Evolutionary conservation across 78 protist genomes (phyloP), one percentile per base, ranked within the genome.

Genomic region (Chrysochromulina parva): DNA sequence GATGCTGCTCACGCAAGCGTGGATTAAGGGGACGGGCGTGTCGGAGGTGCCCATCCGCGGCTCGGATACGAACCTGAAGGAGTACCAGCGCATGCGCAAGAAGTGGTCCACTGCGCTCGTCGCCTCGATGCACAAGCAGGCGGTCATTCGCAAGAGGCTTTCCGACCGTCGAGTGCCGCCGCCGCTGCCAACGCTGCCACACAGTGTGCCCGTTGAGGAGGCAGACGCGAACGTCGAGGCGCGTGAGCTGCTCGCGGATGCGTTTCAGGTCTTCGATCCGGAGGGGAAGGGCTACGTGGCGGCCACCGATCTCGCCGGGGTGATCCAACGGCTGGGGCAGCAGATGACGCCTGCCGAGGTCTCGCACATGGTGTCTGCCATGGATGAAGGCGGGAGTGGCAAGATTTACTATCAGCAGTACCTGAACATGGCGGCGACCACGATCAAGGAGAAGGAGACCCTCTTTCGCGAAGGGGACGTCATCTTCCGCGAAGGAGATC

Each of bases 1-100:
- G 7, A 87, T 71, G 54, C 89, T 91, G 13, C 92, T 95, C 10
- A 9, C 26, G 66, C 95, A 95, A 67, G 66, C 55, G 28, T 95
- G 94, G 95, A 10, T 95, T 4, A n/a, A 10, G 82, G 82, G 26
- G 24, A 50, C 50, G 9, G 82, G 24, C 3, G 57, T 74, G 20
- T 38, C 82, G 16, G 26, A 6, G 82, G 55, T 1, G 82, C 82
- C 57, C 26, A 38, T 74, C 55, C 24, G 57, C 11, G 82, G 55
- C 11, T 74, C 82, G 55, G 6, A 10, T 20, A 19, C 71, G 28
- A 65, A 65, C 17, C 71, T 65, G 24, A 9, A 19, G 14, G 28
- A 65, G 26, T 65, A 65, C 71, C 71, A 65, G 26, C 71, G 16
- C 71, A 20, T 65, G 71, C 14, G 82, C 5, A 13, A 26, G 52